Conservation (phyloP, 352 stramenopile genomes). For the Thalassiosira livingstoniorum region DNA sequence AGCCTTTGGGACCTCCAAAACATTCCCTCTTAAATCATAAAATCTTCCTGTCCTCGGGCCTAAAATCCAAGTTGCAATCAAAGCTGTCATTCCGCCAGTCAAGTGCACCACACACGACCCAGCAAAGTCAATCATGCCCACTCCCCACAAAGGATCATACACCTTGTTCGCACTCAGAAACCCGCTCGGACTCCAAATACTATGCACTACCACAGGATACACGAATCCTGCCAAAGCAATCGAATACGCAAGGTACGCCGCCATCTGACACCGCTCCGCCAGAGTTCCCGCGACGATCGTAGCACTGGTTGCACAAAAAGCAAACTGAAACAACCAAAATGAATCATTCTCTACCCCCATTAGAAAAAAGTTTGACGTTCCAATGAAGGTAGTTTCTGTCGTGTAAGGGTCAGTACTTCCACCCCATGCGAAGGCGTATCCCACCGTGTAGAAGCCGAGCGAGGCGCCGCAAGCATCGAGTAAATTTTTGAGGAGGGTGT, state of each 20-base stretch:
- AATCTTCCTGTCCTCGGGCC: slow-evolving; percentile 80
- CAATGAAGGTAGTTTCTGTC: slow-evolving; percentile 79
- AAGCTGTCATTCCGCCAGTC: slow-evolving; percentile 75
- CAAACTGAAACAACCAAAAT: slow-evolving; percentile 86
- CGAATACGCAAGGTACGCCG: slow-evolving; percentile 80
- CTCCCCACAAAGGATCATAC: slow-evolving; percentile 52
- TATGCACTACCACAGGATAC: slow-evolving; percentile 78
- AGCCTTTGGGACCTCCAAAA: slow-evolving; percentile 19
- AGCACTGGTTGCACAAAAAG: slow-evolving; percentile 82
- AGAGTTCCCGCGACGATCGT: slow-evolving; percentile 87
- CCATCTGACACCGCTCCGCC: slow-evolving; percentile 83
- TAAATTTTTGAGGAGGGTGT: slow-evolving; percentile 88
- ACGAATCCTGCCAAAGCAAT: slow-evolving; percentile 80
- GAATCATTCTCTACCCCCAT: slow-evolving; percentile 34
- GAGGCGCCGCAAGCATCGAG: slow-evolving; percentile 85
- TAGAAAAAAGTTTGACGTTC: slow-evolving; percentile 72
- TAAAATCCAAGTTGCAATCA: slow-evolving; percentile 83
- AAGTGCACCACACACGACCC: slow-evolving; percentile 84
- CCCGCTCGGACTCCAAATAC: slow-evolving; percentile 73
- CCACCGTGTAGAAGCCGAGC: slow-evolving; percentile 77
- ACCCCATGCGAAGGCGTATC: slow-evolving; percentile 85
- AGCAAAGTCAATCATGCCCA: slow-evolving; percentile 85
- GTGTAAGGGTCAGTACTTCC: slow-evolving; percentile 35
- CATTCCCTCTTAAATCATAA: slow-evolving; percentile 54
- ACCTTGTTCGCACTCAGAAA: slow-evolving; percentile 61